phyloP scores from a whole-genome alignment of 345 rosid genomes.

The Bruguiera sexangula region DNA sequence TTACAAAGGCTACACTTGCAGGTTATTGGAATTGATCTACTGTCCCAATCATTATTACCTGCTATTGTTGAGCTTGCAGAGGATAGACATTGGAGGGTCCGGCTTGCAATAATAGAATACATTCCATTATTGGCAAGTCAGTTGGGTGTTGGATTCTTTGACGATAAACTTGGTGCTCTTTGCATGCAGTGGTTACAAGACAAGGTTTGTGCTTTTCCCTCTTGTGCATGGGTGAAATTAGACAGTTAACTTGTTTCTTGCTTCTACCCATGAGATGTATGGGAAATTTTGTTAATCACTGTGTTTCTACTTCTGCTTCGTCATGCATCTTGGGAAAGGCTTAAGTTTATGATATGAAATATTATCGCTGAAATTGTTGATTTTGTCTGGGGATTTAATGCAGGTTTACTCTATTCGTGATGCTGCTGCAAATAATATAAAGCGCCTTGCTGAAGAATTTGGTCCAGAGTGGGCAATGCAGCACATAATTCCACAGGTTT shows the following conservation, averaged over 20 bases:
- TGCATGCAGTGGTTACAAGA: constrained; percentile 99
- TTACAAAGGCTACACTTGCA: constrained; percentile 26
- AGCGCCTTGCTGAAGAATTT: constrained; percentile 96
- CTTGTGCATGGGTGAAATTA: background rate
- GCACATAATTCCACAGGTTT: constrained; percentile 91
- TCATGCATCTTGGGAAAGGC: too few relatives aligned
- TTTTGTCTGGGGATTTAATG: constrained; percentile 6
- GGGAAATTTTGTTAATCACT: background rate
- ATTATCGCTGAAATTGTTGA: background rate
- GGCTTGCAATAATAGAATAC: constrained; percentile 93
- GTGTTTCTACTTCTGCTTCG: background rate
- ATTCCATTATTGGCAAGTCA: constrained; percentile 94
- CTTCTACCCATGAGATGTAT: background rate
- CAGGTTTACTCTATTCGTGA: constrained; percentile 93
- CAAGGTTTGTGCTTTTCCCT: constrained; percentile 50
- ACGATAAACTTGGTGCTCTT: constrained; percentile 88
- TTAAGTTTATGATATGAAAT: too few relatives aligned
- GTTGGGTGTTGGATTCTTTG: constrained; percentile 90
- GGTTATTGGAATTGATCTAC: constrained; percentile 96
- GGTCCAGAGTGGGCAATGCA: constrained; percentile 99
- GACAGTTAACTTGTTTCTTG: background rate
- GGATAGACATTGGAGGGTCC: constrained; percentile 97
- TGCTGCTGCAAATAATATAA: constrained; percentile 90
- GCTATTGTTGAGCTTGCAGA: constrained; percentile 98
- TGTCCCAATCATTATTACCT: constrained; percentile 86